These are phyloP conservation scores for Pseudofabraea citricarpa DNA, from an alignment of 2,329 filamentous ascomycete genomes.

Conservation along the genomic window DNA sequence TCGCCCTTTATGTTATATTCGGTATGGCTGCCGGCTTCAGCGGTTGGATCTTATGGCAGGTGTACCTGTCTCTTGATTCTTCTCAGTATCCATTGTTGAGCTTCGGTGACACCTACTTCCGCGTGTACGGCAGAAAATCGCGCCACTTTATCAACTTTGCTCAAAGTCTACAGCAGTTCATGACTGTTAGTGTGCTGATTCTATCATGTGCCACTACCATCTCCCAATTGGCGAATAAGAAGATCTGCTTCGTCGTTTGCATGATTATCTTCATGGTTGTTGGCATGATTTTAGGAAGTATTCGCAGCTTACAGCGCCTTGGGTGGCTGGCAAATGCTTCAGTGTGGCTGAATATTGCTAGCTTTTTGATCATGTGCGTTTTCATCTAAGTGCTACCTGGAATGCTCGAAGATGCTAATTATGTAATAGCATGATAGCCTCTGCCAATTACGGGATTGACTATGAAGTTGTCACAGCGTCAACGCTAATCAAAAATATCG, in stretches of 20 bases:
- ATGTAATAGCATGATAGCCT: neutral
- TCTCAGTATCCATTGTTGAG: constrained; percentile 2
- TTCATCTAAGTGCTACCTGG: too few relatives aligned
- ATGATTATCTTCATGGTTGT: constrained; percentile 42
- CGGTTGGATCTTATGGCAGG: constrained; percentile 5
- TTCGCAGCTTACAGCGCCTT: constrained; percentile 47
- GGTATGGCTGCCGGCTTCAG: constrained; percentile 11
- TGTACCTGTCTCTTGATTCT: constrained; percentile 9
- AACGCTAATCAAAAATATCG: neutral
- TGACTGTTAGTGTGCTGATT: constrained; percentile 46
- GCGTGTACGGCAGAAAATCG: constrained; percentile 36
- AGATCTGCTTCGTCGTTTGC: constrained; percentile 46
- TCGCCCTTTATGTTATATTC: constrained; percentile 23
- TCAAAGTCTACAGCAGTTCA: constrained; percentile 40
- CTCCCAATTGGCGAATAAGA: constrained; percentile 39
- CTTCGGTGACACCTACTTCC: constrained; percentile 32
- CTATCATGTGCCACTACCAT: constrained; percentile 46
- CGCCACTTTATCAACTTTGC: constrained; percentile 42
- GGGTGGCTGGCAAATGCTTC: constrained; percentile 49
- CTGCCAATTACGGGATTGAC: constrained; percentile 1
- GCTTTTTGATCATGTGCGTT: constrained; percentile 39
- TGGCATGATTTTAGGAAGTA: constrained; percentile 48
- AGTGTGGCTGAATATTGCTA: constrained; percentile 48
- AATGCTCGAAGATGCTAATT: too few relatives aligned
- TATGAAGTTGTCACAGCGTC: neutral